These are phyloP conservation scores for Rhododendron griersonianum DNA, from an alignment of 148 eudicot species.

Conservation along the genomic window DNA sequence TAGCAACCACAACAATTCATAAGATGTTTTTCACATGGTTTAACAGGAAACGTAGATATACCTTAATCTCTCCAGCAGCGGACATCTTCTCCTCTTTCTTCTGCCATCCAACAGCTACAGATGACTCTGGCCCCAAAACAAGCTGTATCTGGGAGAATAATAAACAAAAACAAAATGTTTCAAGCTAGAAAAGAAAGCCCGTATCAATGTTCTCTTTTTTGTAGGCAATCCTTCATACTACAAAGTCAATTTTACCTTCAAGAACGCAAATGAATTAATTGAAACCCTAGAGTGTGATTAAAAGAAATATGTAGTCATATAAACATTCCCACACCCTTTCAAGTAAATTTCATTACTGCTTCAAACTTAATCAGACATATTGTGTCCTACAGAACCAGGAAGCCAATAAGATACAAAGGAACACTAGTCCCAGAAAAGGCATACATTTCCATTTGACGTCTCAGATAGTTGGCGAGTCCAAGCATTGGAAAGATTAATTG, in stretches of 20 bases:
- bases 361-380: not conserved
- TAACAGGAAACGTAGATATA: slow-evolving; percentile 16
- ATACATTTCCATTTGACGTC: slow-evolving; percentile 71
- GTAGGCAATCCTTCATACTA: not conserved
- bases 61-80: slow-evolving; percentile 92
- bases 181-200: slow-evolving; percentile 4
- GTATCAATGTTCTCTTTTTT: not conserved
- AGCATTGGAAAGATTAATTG: slow-evolving; percentile 76
- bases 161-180: slow-evolving; percentile 6
- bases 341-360: not conserved
- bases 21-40: not conserved
- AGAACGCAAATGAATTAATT: not conserved
- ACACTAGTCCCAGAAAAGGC: not conserved
- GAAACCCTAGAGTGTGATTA: not conserved
- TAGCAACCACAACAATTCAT: not conserved
- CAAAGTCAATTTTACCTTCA: not conserved
- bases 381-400: not conserved
- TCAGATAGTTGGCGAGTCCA: slow-evolving; percentile 93
- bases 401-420: slow-evolving; percentile 4
- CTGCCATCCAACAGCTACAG: slow-evolving; percentile 89
- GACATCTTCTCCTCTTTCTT: slow-evolving; percentile 77
- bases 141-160: slow-evolving; percentile 65
- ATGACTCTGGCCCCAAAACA: slow-evolving; percentile 73
- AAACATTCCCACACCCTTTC: not conserved
- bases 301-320: not conserved